These are phyloP conservation scores for Pseudoscleropodium purum DNA, from an alignment of 225 moss, liverwort and hornwort genomes.

Conservation along the genomic window DNA sequence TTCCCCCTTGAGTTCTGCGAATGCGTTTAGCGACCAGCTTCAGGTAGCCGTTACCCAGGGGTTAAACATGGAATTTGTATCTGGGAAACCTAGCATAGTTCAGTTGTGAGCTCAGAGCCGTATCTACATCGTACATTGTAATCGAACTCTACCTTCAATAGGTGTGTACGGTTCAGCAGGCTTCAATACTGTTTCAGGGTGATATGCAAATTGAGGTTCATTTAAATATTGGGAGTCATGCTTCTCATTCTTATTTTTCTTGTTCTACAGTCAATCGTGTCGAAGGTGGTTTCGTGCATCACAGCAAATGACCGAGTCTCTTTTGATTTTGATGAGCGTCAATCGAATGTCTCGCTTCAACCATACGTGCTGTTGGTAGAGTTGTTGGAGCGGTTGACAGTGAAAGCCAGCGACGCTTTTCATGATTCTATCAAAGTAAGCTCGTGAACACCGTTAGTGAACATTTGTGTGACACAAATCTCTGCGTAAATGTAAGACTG, in stretches of 20 bases:
- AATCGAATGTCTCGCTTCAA: constrained; percentile 7
- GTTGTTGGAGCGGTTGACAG: constrained; percentile 59
- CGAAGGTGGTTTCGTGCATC: constrained; percentile 78
- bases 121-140: background rate
- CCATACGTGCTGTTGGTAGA: constrained; percentile 24
- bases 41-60: constrained; percentile 37
- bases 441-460: background rate
- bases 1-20: constrained; percentile 25
- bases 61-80: background rate
- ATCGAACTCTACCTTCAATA: background rate
- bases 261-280: constrained; percentile 66
- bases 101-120: background rate
- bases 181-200: background rate
- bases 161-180: background rate
- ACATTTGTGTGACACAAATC: background rate
- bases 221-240: background rate
- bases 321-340: constrained; percentile 9
- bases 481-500: background rate
- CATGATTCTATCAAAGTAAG: constrained; percentile 67
- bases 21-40: constrained; percentile 71
- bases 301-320: constrained; percentile 3
- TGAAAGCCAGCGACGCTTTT: constrained; percentile 36
- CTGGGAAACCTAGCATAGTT: background rate
- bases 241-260: constrained; percentile 3
- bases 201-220: background rate